These are phyloP conservation scores for Pythium rhizo-oryzae DNA, from an alignment of 352 stramenopile species.

Conservation along the genomic window DNA sequence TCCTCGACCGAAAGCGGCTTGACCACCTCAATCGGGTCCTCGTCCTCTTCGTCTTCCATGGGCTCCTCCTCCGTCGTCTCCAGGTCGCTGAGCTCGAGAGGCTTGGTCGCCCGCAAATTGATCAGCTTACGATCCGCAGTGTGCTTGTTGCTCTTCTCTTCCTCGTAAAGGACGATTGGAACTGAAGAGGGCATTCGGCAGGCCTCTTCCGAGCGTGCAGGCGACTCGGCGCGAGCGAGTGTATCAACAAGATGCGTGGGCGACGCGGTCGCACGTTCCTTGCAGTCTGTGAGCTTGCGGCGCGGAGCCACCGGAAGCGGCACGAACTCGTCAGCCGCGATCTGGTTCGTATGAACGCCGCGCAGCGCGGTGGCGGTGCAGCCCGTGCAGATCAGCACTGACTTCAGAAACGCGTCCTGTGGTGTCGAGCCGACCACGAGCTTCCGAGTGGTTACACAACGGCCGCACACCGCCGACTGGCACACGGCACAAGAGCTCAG, in stretches of 20 bases:
- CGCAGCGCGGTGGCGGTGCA: background rate
- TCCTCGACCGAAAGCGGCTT: background rate
- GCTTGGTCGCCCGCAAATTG: background rate
- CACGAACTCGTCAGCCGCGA: slow-evolving; percentile 14
- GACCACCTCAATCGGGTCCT: background rate
- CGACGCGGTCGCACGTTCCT: background rate
- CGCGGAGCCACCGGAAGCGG: background rate
- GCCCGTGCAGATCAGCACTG: background rate
- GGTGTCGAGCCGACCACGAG: background rate
- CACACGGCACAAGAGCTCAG: slow-evolving; percentile 7
- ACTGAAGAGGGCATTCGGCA: background rate
- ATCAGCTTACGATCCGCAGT: background rate
- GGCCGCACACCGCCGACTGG: background rate
- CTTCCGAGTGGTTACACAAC: slow-evolving; percentile 5
- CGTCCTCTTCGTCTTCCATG: slow-evolving; percentile 9
- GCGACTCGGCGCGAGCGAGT: too few species aligned
- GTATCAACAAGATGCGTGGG: background rate
- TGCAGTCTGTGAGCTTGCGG: background rate
- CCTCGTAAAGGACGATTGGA: background rate
- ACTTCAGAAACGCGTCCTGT: background rate
- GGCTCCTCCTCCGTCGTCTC: background rate
- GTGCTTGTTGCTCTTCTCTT: background rate
- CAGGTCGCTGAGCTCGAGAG: background rate
- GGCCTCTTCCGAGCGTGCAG: background rate
- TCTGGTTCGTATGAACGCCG: background rate